Evolutionary conservation across 257 asterid species (phyloP).

Genomic region (Ehretia macrophylla): DNA sequence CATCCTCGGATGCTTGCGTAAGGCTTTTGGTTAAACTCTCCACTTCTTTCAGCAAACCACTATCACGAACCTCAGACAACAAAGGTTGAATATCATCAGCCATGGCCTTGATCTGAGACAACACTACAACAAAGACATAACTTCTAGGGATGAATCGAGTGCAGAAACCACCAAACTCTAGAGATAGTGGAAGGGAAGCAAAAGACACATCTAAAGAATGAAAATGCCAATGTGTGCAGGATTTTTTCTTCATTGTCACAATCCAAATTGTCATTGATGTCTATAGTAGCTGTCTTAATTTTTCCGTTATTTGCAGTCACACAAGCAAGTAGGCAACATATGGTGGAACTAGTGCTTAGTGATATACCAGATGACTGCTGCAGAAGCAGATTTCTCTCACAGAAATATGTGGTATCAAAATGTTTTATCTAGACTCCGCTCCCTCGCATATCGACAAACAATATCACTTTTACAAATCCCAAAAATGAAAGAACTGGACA

Average conservation of each 20-base stretch:
- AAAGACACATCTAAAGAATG: too few species aligned
- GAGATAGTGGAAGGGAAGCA: too few species aligned
- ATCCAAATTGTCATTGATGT: too few species aligned
- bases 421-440: neutral
- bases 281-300: too few species aligned
- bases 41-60: slow-evolving; percentile 88
- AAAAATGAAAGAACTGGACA: too few species aligned
- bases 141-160: slow-evolving; percentile 40
- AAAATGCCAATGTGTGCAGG: too few species aligned
- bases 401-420: neutral
- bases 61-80: slow-evolving; percentile 74
- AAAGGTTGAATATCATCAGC: slow-evolving; percentile 89
- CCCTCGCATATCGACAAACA: neutral
- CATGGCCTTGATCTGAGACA: slow-evolving; percentile 91
- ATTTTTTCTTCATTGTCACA: too few species aligned
- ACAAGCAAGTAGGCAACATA: too few species aligned
- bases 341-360: too few species aligned
- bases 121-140: slow-evolving; percentile 63
- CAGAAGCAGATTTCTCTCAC: too few species aligned
- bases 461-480: slow-evolving; percentile 4
- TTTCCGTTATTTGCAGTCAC: too few species aligned
- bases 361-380: too few species aligned
- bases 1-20: slow-evolving; percentile 80
- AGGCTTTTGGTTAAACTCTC: slow-evolving; percentile 88
- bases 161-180: neutral